These are phyloP conservation scores for Micromonas commoda DNA, from an alignment of 139 green algal genomes.

Conservation along the genomic window DNA sequence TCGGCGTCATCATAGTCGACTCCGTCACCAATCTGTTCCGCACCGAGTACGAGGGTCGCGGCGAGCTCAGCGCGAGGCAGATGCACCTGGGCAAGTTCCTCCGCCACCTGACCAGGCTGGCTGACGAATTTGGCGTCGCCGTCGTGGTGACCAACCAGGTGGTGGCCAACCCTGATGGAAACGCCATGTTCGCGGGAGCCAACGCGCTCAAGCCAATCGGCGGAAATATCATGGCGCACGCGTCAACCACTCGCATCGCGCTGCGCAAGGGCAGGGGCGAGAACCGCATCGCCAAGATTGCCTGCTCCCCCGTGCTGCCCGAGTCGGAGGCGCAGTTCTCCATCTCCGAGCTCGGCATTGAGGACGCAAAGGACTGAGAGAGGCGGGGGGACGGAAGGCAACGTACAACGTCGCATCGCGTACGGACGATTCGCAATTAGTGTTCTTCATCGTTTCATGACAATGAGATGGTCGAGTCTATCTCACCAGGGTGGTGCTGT, in stretches of 20 bases:
- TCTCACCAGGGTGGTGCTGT: background rate
- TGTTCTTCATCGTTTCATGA: too few species aligned
- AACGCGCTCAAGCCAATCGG: slow-evolving; percentile 91
- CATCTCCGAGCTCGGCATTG: slow-evolving; percentile 74
- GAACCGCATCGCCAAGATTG: slow-evolving; percentile 74
- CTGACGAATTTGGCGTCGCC: slow-evolving; percentile 91
- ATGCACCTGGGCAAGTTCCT: slow-evolving; percentile 83
- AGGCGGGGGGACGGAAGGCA: background rate
- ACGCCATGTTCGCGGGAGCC: slow-evolving; percentile 78
- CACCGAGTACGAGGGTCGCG: slow-evolving; percentile 58
- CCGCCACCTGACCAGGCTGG: slow-evolving; percentile 73
- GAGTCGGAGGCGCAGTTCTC: slow-evolving; percentile 88
- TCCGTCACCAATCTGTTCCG: slow-evolving; percentile 87
- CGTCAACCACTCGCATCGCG: slow-evolving; percentile 88
- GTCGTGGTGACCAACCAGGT: slow-evolving; percentile 98
- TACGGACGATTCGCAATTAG: too few species aligned
- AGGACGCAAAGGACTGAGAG: slow-evolving; percentile 69
- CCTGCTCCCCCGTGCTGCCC: slow-evolving; percentile 81
- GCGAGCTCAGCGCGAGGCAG: slow-evolving; percentile 81
- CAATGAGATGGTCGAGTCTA: background rate
- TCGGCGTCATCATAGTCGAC: slow-evolving; percentile 92
- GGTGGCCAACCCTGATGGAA: slow-evolving; percentile 84
- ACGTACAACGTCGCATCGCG: background rate
- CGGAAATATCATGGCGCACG: slow-evolving; percentile 99
- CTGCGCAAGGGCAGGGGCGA: slow-evolving; percentile 88